Base-by-base conservation (phyloP, 352 stramenopile species). In the Phytophthora pluvialis region DNA sequence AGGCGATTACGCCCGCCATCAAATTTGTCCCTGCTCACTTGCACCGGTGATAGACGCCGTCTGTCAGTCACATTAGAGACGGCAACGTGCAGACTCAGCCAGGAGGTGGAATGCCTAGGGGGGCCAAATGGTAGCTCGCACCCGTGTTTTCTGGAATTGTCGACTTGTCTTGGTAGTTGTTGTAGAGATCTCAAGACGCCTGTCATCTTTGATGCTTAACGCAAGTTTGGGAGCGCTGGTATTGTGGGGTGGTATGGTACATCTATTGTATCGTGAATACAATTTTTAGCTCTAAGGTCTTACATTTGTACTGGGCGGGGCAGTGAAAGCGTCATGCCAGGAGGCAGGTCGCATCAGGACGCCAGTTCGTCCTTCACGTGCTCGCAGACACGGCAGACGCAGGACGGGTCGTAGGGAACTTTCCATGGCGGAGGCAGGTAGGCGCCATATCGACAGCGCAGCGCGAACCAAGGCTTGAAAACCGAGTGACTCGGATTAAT, bases 401-500 rank as follows among this genome's bases (percentile, higher is more conserved):
- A 91, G 25, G 50, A 63, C 31, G 73, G 53, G 10, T 89, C 77
- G 46, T 78, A 89, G 0, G 82, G 82, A 25, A 89, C 72, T 36
- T 80, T 72, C 82, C 82, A 91, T 1, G 80, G 80, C 12, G 75
- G 61, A 4, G 46, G 48, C 7, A 91, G 59, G 45, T 72, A 72
- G 26, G 63, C 49, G 13, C 80, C 80, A 64, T 88, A 88, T 46
- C 83, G 73, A 44, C 82, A 91, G 15, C 82, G 82, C 35, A 91
- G 47, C n/a, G 82, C 82, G 40, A 89, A 89, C 78, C 80, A 88
- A 18, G 71, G 61, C 64, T 84, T 82, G 62, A 70, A 88, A 18
- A 72, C 64, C 0, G 55, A 5, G 47, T 88, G 78, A 25, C 60
- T 70, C n/a, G 80, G 72, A 59, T 91, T 84, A 51, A 91, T 88